Evolutionary conservation across 2,329 filamentous ascomycete genomes (phyloP).

Genomic region (Iodosphaeria phyllophila): DNA sequence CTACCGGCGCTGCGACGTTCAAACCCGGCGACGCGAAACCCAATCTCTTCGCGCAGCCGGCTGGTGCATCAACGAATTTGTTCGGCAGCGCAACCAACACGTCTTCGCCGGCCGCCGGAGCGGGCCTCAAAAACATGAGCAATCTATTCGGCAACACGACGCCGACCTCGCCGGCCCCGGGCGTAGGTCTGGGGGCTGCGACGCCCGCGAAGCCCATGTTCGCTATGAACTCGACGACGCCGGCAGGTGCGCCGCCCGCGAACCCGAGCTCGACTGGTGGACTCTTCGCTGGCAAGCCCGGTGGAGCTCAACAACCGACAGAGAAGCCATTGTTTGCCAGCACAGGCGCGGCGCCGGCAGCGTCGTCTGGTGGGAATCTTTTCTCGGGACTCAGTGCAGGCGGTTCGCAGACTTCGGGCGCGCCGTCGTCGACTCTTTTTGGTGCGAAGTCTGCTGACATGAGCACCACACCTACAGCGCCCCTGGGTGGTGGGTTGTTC

Average conservation of each 20-base stretch:
- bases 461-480: not conserved
- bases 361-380: no score
- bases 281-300: conserved; percentile 13
- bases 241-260: conserved; percentile 32
- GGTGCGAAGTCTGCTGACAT: conserved; percentile 11
- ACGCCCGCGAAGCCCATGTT: conserved; percentile 30
- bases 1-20: no score
- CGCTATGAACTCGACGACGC: conserved; percentile 31
- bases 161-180: conserved; percentile 6
- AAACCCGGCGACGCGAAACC: conserved; percentile 6
- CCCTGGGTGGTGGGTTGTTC: conserved; percentile 5
- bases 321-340: conserved; percentile 10
- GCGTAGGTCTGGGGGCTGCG: conserved; percentile 10
- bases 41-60: conserved; percentile 7
- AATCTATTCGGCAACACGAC: conserved; percentile 8
- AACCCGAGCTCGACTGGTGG: conserved; percentile 9
- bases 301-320: conserved; percentile 11
- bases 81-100: conserved; percentile 5
- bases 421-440: conserved; percentile 6
- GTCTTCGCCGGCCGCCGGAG: conserved; percentile 4
- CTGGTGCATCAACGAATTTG: conserved; percentile 10
- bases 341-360: conserved; percentile 2
- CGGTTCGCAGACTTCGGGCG: no score
- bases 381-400: no score
- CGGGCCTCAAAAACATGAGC: no score